Percentiles rank a stretch among this genome's conserved stretches.
phyloP scores from a whole-genome alignment of 1,284 basidiomycete genomes.

The Schizophyllum amplum region DNA sequence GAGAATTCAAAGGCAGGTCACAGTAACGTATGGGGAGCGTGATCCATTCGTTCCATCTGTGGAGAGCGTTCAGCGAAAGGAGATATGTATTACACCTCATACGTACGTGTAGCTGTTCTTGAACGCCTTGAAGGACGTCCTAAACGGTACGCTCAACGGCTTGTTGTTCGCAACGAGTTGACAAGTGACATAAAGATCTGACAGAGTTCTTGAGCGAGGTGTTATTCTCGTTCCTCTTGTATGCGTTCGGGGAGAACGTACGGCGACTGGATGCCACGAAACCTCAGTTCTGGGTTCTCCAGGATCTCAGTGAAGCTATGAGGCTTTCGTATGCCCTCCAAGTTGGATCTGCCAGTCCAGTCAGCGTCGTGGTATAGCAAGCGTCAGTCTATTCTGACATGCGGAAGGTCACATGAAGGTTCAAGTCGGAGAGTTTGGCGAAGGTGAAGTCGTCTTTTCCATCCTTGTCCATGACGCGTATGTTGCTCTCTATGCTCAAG shows the following conservation, averaged over 20 bases:
- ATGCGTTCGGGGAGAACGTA: slow-evolving; percentile 29
- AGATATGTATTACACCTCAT: neutral
- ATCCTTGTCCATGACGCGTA: slow-evolving; percentile 58
- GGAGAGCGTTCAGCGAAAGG: slow-evolving; percentile 5
- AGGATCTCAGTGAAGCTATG: slow-evolving; percentile 68
- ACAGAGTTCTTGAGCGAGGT: slow-evolving; percentile 49
- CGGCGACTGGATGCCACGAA: slow-evolving; percentile 74
- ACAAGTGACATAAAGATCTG: slow-evolving; percentile 89
- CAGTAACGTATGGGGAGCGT: slow-evolving; percentile 87
- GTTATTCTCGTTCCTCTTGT: neutral
- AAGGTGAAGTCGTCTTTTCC: slow-evolving; percentile 83
- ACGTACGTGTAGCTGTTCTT: slow-evolving; percentile 72
- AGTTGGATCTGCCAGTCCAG: slow-evolving; percentile 54
- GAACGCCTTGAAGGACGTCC: slow-evolving; percentile 91
- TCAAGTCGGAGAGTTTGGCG: slow-evolving; percentile 81
- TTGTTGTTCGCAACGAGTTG: slow-evolving; percentile 92
- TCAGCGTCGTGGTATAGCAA: neutral
- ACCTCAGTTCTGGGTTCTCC: slow-evolving; percentile 69
- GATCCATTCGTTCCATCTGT: slow-evolving; percentile 93
- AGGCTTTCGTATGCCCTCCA: slow-evolving; percentile 72
- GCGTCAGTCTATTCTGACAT: slow-evolving; percentile 46
- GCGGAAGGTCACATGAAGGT: slow-evolving; percentile 78
- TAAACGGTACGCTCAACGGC: slow-evolving; percentile 82
- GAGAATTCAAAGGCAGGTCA: slow-evolving; percentile 81
- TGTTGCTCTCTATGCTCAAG: neutral